These are phyloP conservation scores for Sesbania bispinosa DNA, from an alignment of 306 rosid species.

Conservation along the genomic window DNA sequence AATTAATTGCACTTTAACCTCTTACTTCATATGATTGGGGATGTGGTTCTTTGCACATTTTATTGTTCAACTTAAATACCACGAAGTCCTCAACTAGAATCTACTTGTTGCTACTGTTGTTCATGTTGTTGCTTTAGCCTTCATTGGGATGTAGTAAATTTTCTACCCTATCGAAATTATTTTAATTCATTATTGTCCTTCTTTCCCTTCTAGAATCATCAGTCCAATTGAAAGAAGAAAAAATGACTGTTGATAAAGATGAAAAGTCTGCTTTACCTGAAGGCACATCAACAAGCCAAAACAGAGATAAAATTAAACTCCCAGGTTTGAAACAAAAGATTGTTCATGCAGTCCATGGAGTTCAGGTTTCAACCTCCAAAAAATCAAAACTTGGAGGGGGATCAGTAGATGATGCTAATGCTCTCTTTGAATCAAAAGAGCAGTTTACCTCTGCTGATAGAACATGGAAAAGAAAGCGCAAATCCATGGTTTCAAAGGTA, in stretches of 20 bases:
- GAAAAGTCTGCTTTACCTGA: conserved; percentile 48
- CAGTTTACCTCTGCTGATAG: conserved; percentile 31
- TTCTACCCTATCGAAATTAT: conserved; percentile 9
- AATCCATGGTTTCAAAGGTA: conserved; percentile 40
- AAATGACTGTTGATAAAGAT: conserved; percentile 33
- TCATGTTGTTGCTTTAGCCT: background rate
- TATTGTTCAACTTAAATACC: background rate
- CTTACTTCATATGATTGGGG: background rate
- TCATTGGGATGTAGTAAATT: background rate
- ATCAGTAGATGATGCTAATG: conserved; percentile 24
- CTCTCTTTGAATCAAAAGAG: conserved; percentile 41
- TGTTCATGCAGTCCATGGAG: conserved; percentile 32
- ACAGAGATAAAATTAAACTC: conserved; percentile 44
- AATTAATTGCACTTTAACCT: background rate
- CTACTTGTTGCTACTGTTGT: background rate
- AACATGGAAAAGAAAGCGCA: conserved; percentile 51
- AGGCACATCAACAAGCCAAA: conserved; percentile 52
- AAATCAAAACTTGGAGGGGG: conserved; percentile 57
- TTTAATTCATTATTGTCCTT: background rate
- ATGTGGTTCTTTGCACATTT: background rate
- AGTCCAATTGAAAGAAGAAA: conserved; percentile 58
- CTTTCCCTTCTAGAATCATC: conserved; percentile 46
- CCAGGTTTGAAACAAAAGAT: conserved; percentile 33
- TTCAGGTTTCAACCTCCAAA: conserved; percentile 37
- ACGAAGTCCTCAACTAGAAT: background rate